These are phyloP conservation scores for Spinellus fusiger DNA, from an alignment of 192 early-diverging fungal genomes.

Conservation along the genomic window DNA sequence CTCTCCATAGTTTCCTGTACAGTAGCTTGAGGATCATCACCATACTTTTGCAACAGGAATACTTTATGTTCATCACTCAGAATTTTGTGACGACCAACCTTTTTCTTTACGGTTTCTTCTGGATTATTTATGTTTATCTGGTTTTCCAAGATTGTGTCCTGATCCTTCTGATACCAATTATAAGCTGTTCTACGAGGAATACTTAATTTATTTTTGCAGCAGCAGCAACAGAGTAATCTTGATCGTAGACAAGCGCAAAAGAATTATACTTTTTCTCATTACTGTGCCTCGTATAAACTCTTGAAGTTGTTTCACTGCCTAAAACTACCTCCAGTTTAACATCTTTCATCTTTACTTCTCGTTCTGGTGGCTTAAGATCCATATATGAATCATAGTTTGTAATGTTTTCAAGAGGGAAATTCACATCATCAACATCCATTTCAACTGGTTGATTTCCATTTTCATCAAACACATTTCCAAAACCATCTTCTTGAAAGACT, in stretches of 20 bases:
- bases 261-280: slow-evolving; percentile 1
- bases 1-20: neutral
- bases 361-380: neutral
- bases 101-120: slow-evolving; percentile 1
- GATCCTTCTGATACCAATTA: neutral
- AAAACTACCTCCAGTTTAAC: neutral
- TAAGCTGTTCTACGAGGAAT: neutral
- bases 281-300: slow-evolving; percentile 1
- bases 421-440: too few species aligned
- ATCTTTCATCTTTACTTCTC: slow-evolving; percentile 1
- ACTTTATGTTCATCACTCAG: slow-evolving; percentile 2
- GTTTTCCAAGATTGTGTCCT: neutral
- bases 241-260: neutral
- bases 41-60: slow-evolving; percentile 2
- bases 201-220: neutral
- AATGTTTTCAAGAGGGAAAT: neutral
- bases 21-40: neutral
- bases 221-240: neutral
- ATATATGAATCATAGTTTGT: neutral
- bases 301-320: neutral
- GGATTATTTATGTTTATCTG: neutral
- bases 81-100: too few species aligned
- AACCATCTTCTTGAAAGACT: neutral
- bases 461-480: neutral
- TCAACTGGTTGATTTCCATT: slow-evolving; percentile 3